These are phyloP conservation scores for Parathielavia hyrcaniae DNA, from an alignment of 495 filamentous ascomycete species.

Conservation along the genomic window DNA sequence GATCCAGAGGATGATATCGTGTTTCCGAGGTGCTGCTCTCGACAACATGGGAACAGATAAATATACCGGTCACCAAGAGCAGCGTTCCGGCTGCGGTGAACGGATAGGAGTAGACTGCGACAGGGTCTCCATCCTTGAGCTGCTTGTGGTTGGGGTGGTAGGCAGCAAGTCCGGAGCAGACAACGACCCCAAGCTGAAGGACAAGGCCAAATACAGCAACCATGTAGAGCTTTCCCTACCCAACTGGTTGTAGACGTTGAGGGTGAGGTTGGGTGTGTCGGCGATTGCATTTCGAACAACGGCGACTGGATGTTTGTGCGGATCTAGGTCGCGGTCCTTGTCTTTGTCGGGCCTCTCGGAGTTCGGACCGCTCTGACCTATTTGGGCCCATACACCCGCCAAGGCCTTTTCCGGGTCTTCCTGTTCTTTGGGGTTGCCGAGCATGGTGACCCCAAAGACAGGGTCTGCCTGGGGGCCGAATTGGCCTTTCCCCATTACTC, in stretches of 20 bases:
- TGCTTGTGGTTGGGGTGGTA: neutral
- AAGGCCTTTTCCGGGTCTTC: no score
- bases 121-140: neutral
- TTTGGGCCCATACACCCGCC: no score
- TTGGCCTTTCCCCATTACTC: conserved; percentile 22
- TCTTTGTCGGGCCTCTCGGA: no score
- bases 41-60: conserved; percentile 6
- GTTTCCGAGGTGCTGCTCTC: conserved; percentile 5
- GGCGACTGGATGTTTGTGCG: neutral
- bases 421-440: neutral
- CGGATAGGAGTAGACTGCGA: conserved; percentile 7
- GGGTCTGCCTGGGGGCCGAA: no score
- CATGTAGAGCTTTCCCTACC: neutral
- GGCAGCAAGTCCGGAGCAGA: neutral
- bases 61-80: conserved; percentile 5
- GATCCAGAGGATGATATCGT: neutral
- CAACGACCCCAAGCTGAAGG: conserved; percentile 6
- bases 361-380: no score
- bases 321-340: no score
- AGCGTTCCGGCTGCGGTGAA: conserved; percentile 7
- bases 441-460: no score
- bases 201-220: conserved; percentile 2
- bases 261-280: conserved; percentile 3
- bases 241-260: conserved; percentile 1
- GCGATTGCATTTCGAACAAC: conserved; percentile 1